Percentiles rank a stretch among this genome's conserved stretches.
Evolutionary conservation across 805 yeast genomes (phyloP).

Genomic region (Ogataea degrootiae): DNA sequence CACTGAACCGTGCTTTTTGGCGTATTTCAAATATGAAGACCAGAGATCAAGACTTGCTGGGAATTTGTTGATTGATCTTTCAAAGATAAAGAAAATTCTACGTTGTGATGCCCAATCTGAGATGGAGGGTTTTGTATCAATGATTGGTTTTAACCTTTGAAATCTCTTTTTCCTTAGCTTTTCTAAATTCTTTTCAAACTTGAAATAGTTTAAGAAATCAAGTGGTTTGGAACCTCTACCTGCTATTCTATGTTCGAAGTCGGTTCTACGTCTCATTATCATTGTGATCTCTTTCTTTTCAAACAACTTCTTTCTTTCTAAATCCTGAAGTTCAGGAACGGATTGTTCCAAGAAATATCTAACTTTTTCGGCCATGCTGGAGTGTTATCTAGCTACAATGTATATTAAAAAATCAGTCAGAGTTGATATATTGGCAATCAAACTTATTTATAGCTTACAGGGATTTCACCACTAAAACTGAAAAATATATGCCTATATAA

Average conservation of each 20-base stretch:
- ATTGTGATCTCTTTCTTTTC: constrained; percentile 74
- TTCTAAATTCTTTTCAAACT: constrained; percentile 77
- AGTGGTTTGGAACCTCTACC: constrained; percentile 76
- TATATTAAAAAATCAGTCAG: no score
- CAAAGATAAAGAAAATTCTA: constrained; percentile 75
- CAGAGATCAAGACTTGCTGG: constrained; percentile 77
- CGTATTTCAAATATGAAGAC: constrained; percentile 68
- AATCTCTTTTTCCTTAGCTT: constrained; percentile 69
- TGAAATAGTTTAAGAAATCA: constrained; percentile 75
- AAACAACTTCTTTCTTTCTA: constrained; percentile 75
- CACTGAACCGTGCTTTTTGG: constrained; percentile 62
- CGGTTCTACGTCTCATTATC: constrained; percentile 91
- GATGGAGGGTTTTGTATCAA: constrained; percentile 58
- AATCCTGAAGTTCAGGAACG: constrained; percentile 89
- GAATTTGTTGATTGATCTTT: constrained; percentile 74
- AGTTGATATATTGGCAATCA: no score
- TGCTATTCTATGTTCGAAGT: constrained; percentile 84
- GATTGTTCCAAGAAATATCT: constrained; percentile 60
- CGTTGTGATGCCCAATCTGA: constrained; percentile 87
- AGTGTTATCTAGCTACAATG: no score
- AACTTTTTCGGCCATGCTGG: constrained; percentile 36
- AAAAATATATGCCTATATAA: no score
- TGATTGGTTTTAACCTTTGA: constrained; percentile 50
- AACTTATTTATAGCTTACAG: no score
- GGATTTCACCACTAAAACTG: no score